Percentiles rank a stretch among this genome's conserved stretches.
These are phyloP conservation scores for Microsporum audouinii DNA, from an alignment of 2,329 filamentous ascomycete genomes.

Conservation along the genomic window DNA sequence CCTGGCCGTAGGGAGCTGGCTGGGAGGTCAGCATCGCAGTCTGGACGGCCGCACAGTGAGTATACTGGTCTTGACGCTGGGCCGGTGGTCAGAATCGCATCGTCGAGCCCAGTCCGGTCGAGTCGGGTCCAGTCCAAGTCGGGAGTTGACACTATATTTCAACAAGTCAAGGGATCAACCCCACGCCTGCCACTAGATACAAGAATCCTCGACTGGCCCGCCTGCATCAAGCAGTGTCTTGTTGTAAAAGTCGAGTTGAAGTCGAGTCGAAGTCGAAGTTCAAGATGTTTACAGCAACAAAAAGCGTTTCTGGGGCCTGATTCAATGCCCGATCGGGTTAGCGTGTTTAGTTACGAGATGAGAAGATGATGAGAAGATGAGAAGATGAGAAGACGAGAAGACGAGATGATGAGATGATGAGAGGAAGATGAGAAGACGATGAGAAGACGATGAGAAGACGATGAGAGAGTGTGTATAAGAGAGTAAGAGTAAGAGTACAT, in stretches of 20 bases:
- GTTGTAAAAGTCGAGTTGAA: not conserved
- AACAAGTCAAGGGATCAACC: not conserved
- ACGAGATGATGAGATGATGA: not conserved
- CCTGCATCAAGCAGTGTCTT: not conserved
- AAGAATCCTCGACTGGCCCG: not conserved
- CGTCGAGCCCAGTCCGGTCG: not conserved
- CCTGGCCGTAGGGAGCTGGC: constrained; percentile 4
- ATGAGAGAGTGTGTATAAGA: not conserved
- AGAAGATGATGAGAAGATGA: not conserved
- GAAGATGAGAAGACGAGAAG: not conserved
- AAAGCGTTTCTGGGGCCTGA: not conserved
- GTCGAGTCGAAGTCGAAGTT: not conserved
- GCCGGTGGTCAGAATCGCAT: not conserved
- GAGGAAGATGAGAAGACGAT: not conserved
- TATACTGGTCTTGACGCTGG: not conserved
- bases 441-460: not conserved
- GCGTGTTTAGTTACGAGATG: not conserved
- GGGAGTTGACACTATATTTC: not conserved
- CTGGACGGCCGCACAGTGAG: not conserved
- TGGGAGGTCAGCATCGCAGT: constrained; percentile 10
- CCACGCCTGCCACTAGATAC: not conserved
- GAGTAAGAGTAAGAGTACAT: not conserved
- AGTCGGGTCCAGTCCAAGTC: not conserved
- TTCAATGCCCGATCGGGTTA: constrained; percentile 1
- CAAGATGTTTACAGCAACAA: not conserved